These are phyloP conservation scores for Xenoacremonium recifei DNA, from an alignment of 2,329 filamentous ascomycete species.

Conservation along the genomic window DNA sequence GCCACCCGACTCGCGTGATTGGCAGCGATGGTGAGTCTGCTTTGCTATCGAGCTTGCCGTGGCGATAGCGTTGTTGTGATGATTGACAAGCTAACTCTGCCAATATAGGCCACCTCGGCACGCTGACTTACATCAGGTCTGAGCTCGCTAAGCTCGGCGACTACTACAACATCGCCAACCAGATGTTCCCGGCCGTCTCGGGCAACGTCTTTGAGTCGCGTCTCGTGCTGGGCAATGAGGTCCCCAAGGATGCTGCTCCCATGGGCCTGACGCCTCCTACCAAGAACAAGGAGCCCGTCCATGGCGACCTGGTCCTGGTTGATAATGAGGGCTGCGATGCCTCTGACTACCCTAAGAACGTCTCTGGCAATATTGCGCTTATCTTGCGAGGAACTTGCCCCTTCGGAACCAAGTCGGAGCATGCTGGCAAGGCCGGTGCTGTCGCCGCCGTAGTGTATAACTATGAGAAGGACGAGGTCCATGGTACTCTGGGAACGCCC, in stretches of 20 bases:
- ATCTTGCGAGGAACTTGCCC: slow-evolving; percentile 68
- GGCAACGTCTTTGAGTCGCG: slow-evolving; percentile 59
- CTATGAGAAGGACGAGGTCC: slow-evolving; percentile 59
- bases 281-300: slow-evolving; percentile 55
- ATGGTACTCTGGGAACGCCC: slow-evolving; percentile 67
- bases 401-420: slow-evolving; percentile 69
- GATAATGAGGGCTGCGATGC: slow-evolving; percentile 61
- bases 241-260: slow-evolving; percentile 49
- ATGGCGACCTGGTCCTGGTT: slow-evolving; percentile 59
- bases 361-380: slow-evolving; percentile 66
- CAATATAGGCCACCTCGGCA: slow-evolving; percentile 57
- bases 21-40: slow-evolving; percentile 56
- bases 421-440: slow-evolving; percentile 68
- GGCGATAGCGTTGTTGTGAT: slow-evolving; percentile 2
- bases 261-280: slow-evolving; percentile 70
- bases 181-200: slow-evolving; percentile 61
- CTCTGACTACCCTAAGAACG: slow-evolving; percentile 59
- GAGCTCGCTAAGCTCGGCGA: slow-evolving; percentile 53
- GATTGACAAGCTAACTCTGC: slow-evolving; percentile 11
- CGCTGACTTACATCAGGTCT: slow-evolving; percentile 60
- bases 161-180: slow-evolving; percentile 63
- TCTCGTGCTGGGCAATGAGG: slow-evolving; percentile 52
- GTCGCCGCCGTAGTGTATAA: slow-evolving; percentile 74
- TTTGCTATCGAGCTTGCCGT: slow-evolving; percentile 2
- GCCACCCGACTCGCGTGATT: slow-evolving; percentile 69